A percentile compares a stretch with the other conserved stretches of the same genome.
These are phyloP conservation scores for Chlamydomonas asymmetrica DNA, from an alignment of 139 green algal genomes.

Conservation along the genomic window DNA sequence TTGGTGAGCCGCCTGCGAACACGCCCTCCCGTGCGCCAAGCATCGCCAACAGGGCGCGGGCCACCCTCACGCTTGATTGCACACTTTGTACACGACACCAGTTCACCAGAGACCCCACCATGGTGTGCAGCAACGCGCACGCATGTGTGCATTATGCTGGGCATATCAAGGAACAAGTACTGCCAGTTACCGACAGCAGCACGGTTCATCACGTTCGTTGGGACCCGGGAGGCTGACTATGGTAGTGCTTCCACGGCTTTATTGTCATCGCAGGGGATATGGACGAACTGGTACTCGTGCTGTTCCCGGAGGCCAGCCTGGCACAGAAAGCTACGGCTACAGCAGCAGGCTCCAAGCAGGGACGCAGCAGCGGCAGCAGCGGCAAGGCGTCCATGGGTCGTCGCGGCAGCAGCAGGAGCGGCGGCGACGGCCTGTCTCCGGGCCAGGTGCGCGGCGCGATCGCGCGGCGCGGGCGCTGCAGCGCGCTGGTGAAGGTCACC, in stretches of 20 bases:
- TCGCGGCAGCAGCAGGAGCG: neutral
- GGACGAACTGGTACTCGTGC: conserved; percentile 43
- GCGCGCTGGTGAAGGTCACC: conserved; percentile 62
- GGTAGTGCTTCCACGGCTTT: too few species aligned
- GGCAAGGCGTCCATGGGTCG: neutral
- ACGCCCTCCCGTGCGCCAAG: too few species aligned
- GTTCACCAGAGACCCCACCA: neutral
- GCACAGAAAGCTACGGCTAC: conserved; percentile 5
- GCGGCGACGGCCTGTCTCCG: neutral
- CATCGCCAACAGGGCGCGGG: neutral
- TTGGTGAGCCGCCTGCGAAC: conserved; percentile 37
- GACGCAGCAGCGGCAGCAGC: neutral
- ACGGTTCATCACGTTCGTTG: too few species aligned
- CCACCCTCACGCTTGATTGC: neutral
- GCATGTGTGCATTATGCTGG: neutral
- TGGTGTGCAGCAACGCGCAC: too few species aligned
- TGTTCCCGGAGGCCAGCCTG: conserved; percentile 33
- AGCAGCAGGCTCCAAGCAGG: neutral
- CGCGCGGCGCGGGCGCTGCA: conserved; percentile 43
- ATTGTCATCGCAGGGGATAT: conserved; percentile 37
- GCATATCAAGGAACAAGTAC: too few species aligned
- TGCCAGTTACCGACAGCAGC: too few species aligned
- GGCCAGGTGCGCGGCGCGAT: conserved; percentile 24
- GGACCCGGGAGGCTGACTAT: too few species aligned
- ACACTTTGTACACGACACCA: neutral